Evolutionary conservation across 2,329 filamentous ascomycete genomes (phyloP), one percentile per base, ranked within the genome.

Genomic region (Acephala macrosclerotiorum): DNA sequence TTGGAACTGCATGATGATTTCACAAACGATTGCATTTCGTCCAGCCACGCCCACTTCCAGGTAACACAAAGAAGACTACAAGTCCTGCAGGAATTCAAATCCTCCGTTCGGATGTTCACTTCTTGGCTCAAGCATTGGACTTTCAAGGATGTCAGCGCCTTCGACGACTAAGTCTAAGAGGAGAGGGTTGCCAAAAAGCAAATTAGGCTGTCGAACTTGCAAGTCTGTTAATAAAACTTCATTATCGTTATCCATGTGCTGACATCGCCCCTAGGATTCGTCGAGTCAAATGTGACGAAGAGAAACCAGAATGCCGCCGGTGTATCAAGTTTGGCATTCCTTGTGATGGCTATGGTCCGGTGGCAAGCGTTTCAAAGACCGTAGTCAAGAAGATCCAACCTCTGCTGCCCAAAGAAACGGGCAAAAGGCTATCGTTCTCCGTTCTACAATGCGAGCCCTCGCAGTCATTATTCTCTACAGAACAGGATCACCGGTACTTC

Each of bases 231-330:
- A 11, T 18, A 11, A 11, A 18, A 33, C 14, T 11, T n/a, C 11
- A n/a, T 14, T 12, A 29, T 58, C 40, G 5, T 38, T 38, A 22
- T 40, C 35, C 33, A 55, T 29, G 2, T 18, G 22, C 62, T 64
- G 33, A 62, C 14, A 42, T 45, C n/a, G 18, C 5, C 35, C 11
- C n/a, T 51, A 70, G 70, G 60, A 65, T 66, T 38, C 60, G 70
- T 20, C 61, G 65, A 12, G 66, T 73, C 1, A 73, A 72, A 58
- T 73, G 70, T 35, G 70, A 70, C 26, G 70, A 73, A 61, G 67
- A 63, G n/a, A 63, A 63, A 51, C 71, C 69, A 11, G 51, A n/a
- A 26, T 73, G 71, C 45, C 36, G 49, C 16, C 63, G 70, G 25
- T 73, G 70, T 38, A 45, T 59, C 26, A 66, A 66, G n/a, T 68